Base-by-base conservation (phyloP, 2,329 filamentous ascomycete genomes). In the Diaporthe australafricana region DNA sequence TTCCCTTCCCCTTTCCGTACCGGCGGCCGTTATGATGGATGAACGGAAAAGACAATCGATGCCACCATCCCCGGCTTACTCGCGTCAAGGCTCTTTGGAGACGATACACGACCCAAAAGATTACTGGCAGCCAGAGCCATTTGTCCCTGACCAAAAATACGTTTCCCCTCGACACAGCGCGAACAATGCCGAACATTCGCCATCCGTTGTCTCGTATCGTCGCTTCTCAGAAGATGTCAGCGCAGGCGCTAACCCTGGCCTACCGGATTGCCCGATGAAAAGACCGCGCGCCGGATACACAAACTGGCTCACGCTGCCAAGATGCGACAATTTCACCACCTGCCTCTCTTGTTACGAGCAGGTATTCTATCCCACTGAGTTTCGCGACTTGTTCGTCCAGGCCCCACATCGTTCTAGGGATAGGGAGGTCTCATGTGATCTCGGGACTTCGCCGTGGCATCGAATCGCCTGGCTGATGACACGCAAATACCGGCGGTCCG, bases 401-500 rank as follows among this genome's bases (percentile, higher is more conserved):
- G 89, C 89, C 45, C 86, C 89, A 38, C 84, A 86, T 35, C 89
- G 90, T 20, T 85, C 89, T 5, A 83, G 87, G 3, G 87, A 89
- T 17, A 84, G 86, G 50, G 86, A 89, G 56, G 86, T 93, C 9
- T 85, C 88, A 56, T 98, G 96, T 82, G 92, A 95, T 75, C 94
- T 98, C 81, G 94, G 93, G 38, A 87, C 90, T 16, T 87, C 86
- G 0, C 89, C 92, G 0, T 98, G 95, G 94, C 92, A 94, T 77
- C 91, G 94, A 35, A 90, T 98, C 48, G 95, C 95, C 0, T 97
- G 93, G 90, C 86, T 95, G 3, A 86, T 97, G 74, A 95, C 91
- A 2, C 84, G 93, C 67, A 94, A 95, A 80, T 89, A 94, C 75
- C 83, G 89, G 16, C 85, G 89, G 22, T 85, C 87, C 3, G 90